Evolutionary conservation across 108 stramenopile genomes (phyloP).

Genomic region (Skeletonema marinoi): DNA sequence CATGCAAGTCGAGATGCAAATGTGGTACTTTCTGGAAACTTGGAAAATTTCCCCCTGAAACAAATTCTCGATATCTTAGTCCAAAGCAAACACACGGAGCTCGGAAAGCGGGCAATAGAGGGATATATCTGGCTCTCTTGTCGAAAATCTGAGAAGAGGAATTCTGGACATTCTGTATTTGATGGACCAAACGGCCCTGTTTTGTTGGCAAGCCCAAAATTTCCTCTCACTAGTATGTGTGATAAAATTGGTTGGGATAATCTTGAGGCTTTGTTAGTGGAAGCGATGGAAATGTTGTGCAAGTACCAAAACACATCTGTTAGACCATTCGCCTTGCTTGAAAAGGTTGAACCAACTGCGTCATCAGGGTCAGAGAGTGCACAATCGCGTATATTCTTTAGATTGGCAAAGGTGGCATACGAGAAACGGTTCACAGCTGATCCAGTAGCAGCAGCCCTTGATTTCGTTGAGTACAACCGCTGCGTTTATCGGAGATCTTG

Average conservation of each 20-base stretch:
- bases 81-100: background rate
- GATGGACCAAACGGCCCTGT: background rate
- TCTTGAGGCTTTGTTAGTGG: constrained; percentile 1
- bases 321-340: background rate
- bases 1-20: background rate
- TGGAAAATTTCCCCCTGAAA: background rate
- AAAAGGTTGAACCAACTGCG: background rate
- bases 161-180: background rate
- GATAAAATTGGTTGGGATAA: background rate
- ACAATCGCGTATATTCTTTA: background rate
- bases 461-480: background rate
- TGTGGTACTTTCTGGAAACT: background rate
- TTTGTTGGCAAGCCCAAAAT: background rate
- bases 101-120: background rate
- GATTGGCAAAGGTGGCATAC: background rate
- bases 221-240: background rate
- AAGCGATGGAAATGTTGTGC: background rate
- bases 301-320: background rate
- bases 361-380: background rate
- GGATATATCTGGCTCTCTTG: constrained; percentile 1
- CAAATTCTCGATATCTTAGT: background rate
- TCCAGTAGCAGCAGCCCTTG: background rate
- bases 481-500: background rate
- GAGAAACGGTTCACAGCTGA: background rate
- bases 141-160: background rate